A percentile compares a stretch with the other conserved stretches of the same genome.
These are phyloP conservation scores for Starmerella lactis-condensi DNA, from an alignment of 805 yeast species.

Conservation along the genomic window DNA sequence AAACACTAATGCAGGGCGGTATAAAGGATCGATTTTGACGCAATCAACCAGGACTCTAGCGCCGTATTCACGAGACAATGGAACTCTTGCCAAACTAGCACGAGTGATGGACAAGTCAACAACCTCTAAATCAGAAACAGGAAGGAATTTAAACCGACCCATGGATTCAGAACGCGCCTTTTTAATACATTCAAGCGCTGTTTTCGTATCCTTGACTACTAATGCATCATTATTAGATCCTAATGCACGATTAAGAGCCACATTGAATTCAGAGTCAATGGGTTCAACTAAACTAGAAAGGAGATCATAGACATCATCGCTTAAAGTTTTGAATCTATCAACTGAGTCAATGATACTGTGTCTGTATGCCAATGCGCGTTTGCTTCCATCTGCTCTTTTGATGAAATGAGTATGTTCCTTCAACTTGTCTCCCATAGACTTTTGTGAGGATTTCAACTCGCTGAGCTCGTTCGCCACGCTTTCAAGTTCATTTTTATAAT, in stretches of 20 bases:
- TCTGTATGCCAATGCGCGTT: constrained; percentile 58
- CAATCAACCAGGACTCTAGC: constrained; percentile 60
- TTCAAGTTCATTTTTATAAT: constrained; percentile 3
- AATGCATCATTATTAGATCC: constrained; percentile 70
- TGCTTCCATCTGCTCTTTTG: constrained; percentile 40
- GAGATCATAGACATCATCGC: constrained; percentile 72
- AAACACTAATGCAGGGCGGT: constrained; percentile 62
- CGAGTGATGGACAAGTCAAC: constrained; percentile 25
- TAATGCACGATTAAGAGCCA: constrained; percentile 30
- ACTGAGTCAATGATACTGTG: constrained; percentile 55
- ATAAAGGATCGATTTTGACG: constrained; percentile 43
- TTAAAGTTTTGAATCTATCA: constrained; percentile 38
- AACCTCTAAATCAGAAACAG: constrained; percentile 57
- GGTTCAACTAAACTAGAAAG: constrained; percentile 69
- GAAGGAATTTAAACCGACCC: constrained; percentile 76
- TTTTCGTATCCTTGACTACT: constrained; percentile 51
- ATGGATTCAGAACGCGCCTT: constrained; percentile 68
- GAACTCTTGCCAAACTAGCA: constrained; percentile 1
- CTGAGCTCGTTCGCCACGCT: constrained; percentile 8
- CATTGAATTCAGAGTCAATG: constrained; percentile 18
- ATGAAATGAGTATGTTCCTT: constrained; percentile 13
- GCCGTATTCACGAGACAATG: constrained; percentile 18
- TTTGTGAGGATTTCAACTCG: constrained; percentile 5
- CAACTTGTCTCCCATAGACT: constrained; percentile 10
- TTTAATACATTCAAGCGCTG: constrained; percentile 60